A percentile compares a stretch with the other conserved stretches of the same genome.
These are phyloP conservation scores for Dissoconium aciculare DNA, from an alignment of 2,329 filamentous ascomycete species.

Conservation along the genomic window DNA sequence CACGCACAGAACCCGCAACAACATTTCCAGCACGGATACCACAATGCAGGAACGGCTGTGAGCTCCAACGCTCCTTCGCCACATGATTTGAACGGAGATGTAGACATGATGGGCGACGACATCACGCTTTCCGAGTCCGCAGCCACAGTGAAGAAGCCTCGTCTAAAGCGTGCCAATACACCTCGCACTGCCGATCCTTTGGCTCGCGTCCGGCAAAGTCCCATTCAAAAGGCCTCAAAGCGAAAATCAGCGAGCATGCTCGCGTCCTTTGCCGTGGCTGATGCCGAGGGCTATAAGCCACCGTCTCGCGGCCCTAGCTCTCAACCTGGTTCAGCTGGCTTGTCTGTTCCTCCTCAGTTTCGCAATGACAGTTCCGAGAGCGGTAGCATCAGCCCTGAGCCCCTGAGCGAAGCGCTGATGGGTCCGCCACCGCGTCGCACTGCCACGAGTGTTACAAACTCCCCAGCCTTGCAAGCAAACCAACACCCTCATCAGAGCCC, in stretches of 20 bases:
- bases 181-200: slow-evolving; percentile 32
- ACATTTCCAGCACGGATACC: slow-evolving; percentile 30
- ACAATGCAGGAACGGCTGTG: slow-evolving; percentile 40
- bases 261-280: slow-evolving; percentile 30
- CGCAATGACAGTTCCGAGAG: slow-evolving; percentile 26
- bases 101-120: slow-evolving; percentile 30
- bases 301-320: neutral
- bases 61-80: slow-evolving; percentile 37
- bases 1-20: slow-evolving; percentile 48
- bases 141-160: slow-evolving; percentile 26
- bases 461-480: slow-evolving; percentile 51
- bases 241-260: slow-evolving; percentile 31
- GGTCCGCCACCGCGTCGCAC: slow-evolving; percentile 46
- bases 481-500: no score
- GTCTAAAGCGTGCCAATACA: slow-evolving; percentile 35
- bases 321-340: slow-evolving; percentile 14
- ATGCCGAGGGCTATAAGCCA: slow-evolving; percentile 10
- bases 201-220: slow-evolving; percentile 49
- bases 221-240: slow-evolving; percentile 52
- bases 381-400: slow-evolving; percentile 37
- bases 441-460: slow-evolving; percentile 43
- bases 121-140: slow-evolving; percentile 11
- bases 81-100: slow-evolving; percentile 27
- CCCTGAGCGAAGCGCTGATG: slow-evolving; percentile 33
- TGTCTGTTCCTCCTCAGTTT: slow-evolving; percentile 9